phyloP scores from a whole-genome alignment of 768 basidiomycete species.

The Hypsizygus marmoreus region DNA sequence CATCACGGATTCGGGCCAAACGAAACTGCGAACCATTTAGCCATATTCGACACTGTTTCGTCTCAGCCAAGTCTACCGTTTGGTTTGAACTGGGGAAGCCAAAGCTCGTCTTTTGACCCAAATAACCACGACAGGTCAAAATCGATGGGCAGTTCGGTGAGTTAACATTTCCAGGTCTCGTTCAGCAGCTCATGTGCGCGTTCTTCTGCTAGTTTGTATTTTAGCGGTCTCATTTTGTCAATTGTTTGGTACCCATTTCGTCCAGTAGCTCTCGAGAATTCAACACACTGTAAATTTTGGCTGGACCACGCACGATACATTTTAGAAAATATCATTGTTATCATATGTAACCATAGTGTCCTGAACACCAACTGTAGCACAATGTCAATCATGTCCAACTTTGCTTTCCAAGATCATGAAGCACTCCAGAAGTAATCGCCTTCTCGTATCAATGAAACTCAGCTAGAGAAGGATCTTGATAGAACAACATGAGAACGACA shows the following conservation, averaged over 20 bases:
- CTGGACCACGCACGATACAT: slow-evolving; percentile 16
- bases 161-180: slow-evolving; percentile 24
- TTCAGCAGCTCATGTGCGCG: background rate
- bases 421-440: too few relatives aligned
- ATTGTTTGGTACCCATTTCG: background rate
- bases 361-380: slow-evolving; percentile 10
- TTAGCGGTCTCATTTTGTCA: slow-evolving; percentile 1
- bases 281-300: slow-evolving; percentile 13
- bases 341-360: slow-evolving; percentile 8
- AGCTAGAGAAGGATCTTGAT: too few relatives aligned
- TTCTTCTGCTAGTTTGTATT: slow-evolving; percentile 20
- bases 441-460: too few relatives aligned
- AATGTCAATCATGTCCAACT: slow-evolving; percentile 1
- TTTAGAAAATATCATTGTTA: slow-evolving; percentile 13
- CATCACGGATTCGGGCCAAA: slow-evolving; percentile 27
- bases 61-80: slow-evolving; percentile 29
- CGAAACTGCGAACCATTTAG: slow-evolving; percentile 33
- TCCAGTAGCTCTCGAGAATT: background rate
- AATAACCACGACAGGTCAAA: slow-evolving; percentile 34
- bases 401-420: too few relatives aligned
- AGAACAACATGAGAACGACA: too few relatives aligned
- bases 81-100: slow-evolving; percentile 31
- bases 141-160: slow-evolving; percentile 27
- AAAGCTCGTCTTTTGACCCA: slow-evolving; percentile 23
- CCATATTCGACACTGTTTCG: slow-evolving; percentile 30